These are phyloP conservation scores for Funneliformis mosseae DNA, from an alignment of 192 early-diverging fungal species.

Conservation along the genomic window DNA sequence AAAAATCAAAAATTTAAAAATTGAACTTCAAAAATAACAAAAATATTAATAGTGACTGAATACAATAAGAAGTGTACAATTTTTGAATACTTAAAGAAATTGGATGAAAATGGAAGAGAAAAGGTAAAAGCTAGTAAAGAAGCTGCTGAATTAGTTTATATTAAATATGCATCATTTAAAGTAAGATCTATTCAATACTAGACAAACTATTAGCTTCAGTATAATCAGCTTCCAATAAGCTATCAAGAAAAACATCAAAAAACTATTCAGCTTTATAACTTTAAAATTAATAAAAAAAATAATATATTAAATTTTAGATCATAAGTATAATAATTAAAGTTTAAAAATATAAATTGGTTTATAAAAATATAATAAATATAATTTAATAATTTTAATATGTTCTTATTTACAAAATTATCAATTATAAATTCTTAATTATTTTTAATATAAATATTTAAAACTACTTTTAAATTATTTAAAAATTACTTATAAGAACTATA, in stretches of 20 bases:
- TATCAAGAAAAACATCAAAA: background rate
- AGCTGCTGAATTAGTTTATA: background rate
- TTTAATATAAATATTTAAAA: no score
- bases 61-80: background rate
- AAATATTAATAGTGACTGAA: background rate
- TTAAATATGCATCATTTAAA: background rate
- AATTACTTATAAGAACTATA: no score
- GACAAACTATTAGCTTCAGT: background rate
- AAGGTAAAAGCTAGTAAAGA: background rate
- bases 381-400: no score
- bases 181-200: background rate
- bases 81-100: no score
- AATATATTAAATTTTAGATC: no score
- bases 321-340: no score
- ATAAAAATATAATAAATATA: no score
- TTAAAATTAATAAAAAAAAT: no score
- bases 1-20: background rate
- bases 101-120: background rate
- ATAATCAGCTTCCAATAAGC: background rate
- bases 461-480: no score
- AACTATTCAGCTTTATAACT: background rate
- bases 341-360: no score
- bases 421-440: no score
- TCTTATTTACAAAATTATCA: no score
- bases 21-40: background rate